Evolutionary conservation across 2,329 filamentous ascomycete genomes (phyloP).

Genomic region (Lithohypha guttulata): DNA sequence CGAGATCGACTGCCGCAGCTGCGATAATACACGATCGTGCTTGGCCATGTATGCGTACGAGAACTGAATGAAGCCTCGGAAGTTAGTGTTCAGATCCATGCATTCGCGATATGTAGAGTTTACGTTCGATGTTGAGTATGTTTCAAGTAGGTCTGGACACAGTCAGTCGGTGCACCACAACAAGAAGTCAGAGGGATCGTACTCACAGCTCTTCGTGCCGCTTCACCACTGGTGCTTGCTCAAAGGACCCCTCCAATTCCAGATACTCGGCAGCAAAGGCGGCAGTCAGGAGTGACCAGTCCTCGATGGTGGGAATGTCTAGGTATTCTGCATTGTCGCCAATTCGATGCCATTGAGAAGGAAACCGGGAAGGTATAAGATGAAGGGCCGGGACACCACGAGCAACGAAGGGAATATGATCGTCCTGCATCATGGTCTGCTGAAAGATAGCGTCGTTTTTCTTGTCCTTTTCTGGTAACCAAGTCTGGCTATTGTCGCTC

Average conservation of each 20-base stretch:
- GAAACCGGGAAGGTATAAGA: slow-evolving; percentile 76
- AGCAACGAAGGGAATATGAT: slow-evolving; percentile 82
- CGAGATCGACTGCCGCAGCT: no score
- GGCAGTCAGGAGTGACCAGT: slow-evolving; percentile 77
- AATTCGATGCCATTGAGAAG: slow-evolving; percentile 74
- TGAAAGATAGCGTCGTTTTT: slow-evolving; percentile 36
- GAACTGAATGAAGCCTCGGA: no score
- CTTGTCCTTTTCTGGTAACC: slow-evolving; percentile 22
- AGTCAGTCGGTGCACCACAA: not conserved
- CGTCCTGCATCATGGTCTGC: slow-evolving; percentile 57
- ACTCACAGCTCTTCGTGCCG: slow-evolving; percentile 7
- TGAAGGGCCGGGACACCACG: slow-evolving; percentile 83
- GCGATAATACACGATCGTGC: no score
- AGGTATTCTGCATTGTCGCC: slow-evolving; percentile 76
- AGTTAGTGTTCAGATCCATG: no score
- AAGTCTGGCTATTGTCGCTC: slow-evolving; percentile 36
- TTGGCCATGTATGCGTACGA: no score
- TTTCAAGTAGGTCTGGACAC: slow-evolving; percentile 9
- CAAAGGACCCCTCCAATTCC: slow-evolving; percentile 57
- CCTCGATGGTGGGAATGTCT: slow-evolving; percentile 65
- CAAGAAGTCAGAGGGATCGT: not conserved
- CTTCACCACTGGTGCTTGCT: slow-evolving; percentile 12
- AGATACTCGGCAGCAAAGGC: slow-evolving; percentile 89
- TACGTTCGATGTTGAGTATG: no score
- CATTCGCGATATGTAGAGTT: no score